A percentile compares a stretch with the other conserved stretches of the same genome.
These are phyloP conservation scores for Clonostachys rosea DNA, from an alignment of 2,329 filamentous ascomycete species.

Conservation along the genomic window DNA sequence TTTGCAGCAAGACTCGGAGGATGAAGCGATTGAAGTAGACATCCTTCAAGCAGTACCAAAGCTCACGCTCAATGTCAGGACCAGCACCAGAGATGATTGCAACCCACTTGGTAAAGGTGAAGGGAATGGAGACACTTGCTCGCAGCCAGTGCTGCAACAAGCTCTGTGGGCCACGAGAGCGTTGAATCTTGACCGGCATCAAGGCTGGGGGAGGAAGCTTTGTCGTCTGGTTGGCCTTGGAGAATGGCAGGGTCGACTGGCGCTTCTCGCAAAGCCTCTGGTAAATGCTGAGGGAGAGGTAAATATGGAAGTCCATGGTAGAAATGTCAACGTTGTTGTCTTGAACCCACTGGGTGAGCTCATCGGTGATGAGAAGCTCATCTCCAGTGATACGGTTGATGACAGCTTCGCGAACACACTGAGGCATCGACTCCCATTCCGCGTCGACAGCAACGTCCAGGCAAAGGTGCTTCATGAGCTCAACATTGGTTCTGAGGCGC, in stretches of 20 bases:
- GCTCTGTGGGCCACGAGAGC: background rate
- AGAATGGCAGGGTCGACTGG: constrained; percentile 1
- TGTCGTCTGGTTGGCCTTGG: background rate
- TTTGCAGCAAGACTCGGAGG: constrained; percentile 15
- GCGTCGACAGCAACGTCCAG: constrained; percentile 21
- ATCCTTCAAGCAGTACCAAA: constrained; percentile 22
- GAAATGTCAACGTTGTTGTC: constrained; percentile 13
- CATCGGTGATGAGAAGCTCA: constrained; percentile 10
- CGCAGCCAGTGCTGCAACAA: constrained; percentile 7
- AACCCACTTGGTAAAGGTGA: constrained; percentile 21
- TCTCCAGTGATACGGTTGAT: constrained; percentile 19
- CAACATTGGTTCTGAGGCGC: constrained; percentile 17
- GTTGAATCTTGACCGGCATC: constrained; percentile 6
- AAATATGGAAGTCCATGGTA: constrained; percentile 18
- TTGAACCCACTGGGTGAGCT: constrained; percentile 14
- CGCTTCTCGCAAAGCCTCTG: constrained; percentile 6
- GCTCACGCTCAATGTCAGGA: constrained; percentile 25
- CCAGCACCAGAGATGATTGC: constrained; percentile 25
- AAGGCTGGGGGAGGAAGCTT: background rate
- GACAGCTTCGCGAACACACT: constrained; percentile 18
- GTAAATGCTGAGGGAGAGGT: constrained; percentile 9
- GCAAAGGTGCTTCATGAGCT: constrained; percentile 24
- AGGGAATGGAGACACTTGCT: constrained; percentile 10
- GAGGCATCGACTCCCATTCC: constrained; percentile 20
- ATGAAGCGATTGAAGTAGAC: constrained; percentile 12